phyloP scores from a whole-genome alignment of 2,329 filamentous ascomycete species.

The Sphaceloma murrayae region DNA sequence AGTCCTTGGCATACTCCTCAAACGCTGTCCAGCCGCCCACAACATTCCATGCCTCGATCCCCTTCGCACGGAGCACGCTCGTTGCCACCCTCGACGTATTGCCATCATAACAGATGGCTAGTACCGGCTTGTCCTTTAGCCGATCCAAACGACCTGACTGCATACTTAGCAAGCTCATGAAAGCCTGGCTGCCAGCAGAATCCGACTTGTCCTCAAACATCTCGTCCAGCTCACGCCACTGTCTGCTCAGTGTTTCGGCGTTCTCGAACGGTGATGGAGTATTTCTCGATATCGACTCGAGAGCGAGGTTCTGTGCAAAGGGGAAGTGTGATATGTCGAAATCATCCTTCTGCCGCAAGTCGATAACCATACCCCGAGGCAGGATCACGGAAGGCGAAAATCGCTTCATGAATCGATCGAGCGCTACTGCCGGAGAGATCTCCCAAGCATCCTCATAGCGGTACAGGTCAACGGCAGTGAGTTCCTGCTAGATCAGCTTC shows the following conservation, averaged over 20 bases:
- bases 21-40: slow-evolving; percentile 7
- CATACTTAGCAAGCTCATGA: slow-evolving; percentile 9
- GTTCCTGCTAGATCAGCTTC: slow-evolving; percentile 27
- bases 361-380: slow-evolving; percentile 19
- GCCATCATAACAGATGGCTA: slow-evolving; percentile 47
- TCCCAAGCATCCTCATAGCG: slow-evolving; percentile 50
- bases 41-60: slow-evolving; percentile 20
- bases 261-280: slow-evolving; percentile 40
- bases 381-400: slow-evolving; percentile 11
- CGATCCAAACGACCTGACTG: slow-evolving; percentile 15
- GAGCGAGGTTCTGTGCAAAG: slow-evolving; percentile 32
- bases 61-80: slow-evolving; percentile 45
- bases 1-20: slow-evolving; percentile 12
- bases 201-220: slow-evolving; percentile 28
- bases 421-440: slow-evolving; percentile 32
- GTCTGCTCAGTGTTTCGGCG: slow-evolving; percentile 33
- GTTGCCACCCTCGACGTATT: slow-evolving; percentile 47
- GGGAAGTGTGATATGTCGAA: slow-evolving; percentile 38
- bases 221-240: slow-evolving; percentile 42
- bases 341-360: slow-evolving; percentile 27
- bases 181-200: slow-evolving; percentile 17
- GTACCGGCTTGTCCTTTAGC: slow-evolving; percentile 30
- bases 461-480: slow-evolving; percentile 44
- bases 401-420: slow-evolving; percentile 24
- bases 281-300: slow-evolving; percentile 20